Conservation (phyloP, 1,284 basidiomycete species). For the Rugosomyces carneus region DNA sequence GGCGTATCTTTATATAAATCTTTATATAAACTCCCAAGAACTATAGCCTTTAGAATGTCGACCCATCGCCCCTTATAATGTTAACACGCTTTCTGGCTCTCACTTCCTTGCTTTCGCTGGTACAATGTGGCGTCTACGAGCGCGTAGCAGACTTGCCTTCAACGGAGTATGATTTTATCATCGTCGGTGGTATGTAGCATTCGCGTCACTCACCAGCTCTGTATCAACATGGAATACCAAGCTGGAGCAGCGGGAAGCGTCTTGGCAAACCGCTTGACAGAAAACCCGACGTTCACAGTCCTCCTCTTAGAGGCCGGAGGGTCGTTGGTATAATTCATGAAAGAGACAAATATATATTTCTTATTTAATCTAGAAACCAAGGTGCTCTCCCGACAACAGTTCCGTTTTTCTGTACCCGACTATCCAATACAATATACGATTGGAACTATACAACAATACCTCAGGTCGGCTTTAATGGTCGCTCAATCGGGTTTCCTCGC, state of each 20-base stretch:
- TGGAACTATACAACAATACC: slow-evolving; percentile 17
- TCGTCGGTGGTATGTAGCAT: slow-evolving; percentile 14
- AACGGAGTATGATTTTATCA: slow-evolving; percentile 13
- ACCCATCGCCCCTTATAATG: too few relatives aligned
- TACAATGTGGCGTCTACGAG: slow-evolving; percentile 7
- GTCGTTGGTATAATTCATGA: slow-evolving; percentile 9
- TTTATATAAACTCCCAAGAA: too few relatives aligned
- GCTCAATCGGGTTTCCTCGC: slow-evolving; percentile 14
- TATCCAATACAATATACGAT: slow-evolving; percentile 12
- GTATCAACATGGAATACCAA: neutral
- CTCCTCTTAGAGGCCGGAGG: slow-evolving; percentile 15
- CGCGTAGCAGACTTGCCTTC: slow-evolving; percentile 5
- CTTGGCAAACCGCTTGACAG: slow-evolving; percentile 15
- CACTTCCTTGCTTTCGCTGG: neutral
- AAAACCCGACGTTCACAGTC: slow-evolving; percentile 10
- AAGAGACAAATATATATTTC: neutral
- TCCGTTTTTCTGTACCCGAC: slow-evolving; percentile 12
- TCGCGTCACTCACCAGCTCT: neutral
- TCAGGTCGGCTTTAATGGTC: slow-evolving; percentile 15
- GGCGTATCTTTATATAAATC: neutral
- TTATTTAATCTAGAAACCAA: slow-evolving; percentile 7
- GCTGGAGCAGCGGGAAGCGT: slow-evolving; percentile 17
- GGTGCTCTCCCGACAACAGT: slow-evolving; percentile 8
- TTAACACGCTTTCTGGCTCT: neutral
- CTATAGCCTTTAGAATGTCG: too few relatives aligned